phyloP scores from a whole-genome alignment of 2,329 filamentous ascomycete genomes.

The Penicillium sp. region DNA sequence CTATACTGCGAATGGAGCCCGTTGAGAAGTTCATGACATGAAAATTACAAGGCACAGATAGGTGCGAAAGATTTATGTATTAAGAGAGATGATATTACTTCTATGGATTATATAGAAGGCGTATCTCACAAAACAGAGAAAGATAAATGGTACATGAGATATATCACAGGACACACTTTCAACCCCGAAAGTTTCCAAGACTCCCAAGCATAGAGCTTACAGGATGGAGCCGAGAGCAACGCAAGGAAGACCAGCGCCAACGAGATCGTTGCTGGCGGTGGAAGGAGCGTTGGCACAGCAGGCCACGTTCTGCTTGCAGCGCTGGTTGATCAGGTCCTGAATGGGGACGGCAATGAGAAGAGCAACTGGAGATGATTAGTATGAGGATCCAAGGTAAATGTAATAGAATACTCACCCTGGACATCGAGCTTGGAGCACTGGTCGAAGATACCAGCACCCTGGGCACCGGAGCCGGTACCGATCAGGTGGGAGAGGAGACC shows the following conservation, averaged over 20 bases:
- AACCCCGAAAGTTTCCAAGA: background rate
- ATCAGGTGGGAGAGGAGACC: constrained; percentile 32
- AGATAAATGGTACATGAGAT: constrained; percentile 13
- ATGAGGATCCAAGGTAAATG: accelerated
- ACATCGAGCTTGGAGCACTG: constrained; percentile 38
- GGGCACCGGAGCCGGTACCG: constrained; percentile 28
- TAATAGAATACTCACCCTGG: constrained; percentile 21
- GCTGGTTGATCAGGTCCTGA: constrained; percentile 30
- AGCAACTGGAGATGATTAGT: constrained; percentile 12
- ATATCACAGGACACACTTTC: constrained; percentile 10
- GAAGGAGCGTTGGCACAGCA: constrained; percentile 32
- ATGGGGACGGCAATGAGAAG: constrained; percentile 21
- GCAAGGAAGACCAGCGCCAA: constrained; percentile 34
- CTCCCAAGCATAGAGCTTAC: constrained; percentile 24
- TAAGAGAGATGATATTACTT: constrained; percentile 10
- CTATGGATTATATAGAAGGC: constrained; percentile 7
- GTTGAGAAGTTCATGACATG: too few relatives aligned
- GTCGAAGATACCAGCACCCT: constrained; percentile 35
- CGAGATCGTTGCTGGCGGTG: constrained; percentile 14
- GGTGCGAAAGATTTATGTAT: constrained; percentile 14
- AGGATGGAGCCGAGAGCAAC: constrained; percentile 36
- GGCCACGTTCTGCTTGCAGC: constrained; percentile 39
- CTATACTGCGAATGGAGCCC: too few relatives aligned
- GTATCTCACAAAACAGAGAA: constrained; percentile 12
- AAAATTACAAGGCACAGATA: background rate